Percentiles rank a stretch among this genome's conserved stretches.
phyloP scores from a whole-genome alignment of 257 asterid species.

The Nicotiana otophora region DNA sequence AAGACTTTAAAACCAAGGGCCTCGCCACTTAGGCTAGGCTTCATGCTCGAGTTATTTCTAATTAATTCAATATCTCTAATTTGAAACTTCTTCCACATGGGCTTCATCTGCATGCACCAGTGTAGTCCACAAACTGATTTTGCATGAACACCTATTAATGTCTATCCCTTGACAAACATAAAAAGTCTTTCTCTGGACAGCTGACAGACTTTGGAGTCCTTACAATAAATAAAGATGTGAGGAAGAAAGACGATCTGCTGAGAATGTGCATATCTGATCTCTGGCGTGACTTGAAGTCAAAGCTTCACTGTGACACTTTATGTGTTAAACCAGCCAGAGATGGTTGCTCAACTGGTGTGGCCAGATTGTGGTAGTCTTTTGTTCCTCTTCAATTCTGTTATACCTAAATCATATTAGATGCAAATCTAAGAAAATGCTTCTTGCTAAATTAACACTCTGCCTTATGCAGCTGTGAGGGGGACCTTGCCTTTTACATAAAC shows the following conservation, averaged over 20 bases:
- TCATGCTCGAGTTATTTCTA: background rate
- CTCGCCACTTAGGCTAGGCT: background rate
- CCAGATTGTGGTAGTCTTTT: constrained; percentile 58
- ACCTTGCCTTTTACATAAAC: constrained; percentile 55
- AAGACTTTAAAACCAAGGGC: background rate
- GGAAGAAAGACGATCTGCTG: constrained; percentile 49
- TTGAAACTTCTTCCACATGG: background rate
- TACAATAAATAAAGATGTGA: constrained; percentile 65
- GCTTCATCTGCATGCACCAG: background rate
- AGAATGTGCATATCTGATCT: constrained; percentile 30
- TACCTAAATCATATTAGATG: background rate
- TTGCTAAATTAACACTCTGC: constrained; percentile 5
- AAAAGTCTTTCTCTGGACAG: constrained; percentile 34
- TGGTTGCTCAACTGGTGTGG: constrained; percentile 96
- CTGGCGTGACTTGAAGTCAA: constrained; percentile 65
- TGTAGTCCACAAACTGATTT: background rate
- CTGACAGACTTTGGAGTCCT: constrained; percentile 64
- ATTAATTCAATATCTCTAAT: background rate
- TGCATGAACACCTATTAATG: background rate
- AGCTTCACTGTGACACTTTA: constrained; percentile 53
- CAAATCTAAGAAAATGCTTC: constrained; percentile 4
- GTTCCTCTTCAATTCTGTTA: background rate
- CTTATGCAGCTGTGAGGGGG: constrained; percentile 53
- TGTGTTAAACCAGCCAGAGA: constrained; percentile 91
- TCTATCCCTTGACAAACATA: constrained; percentile 8